phyloP scores from a whole-genome alignment of 2,329 filamentous ascomycete species.

The Knufia fluminis region DNA sequence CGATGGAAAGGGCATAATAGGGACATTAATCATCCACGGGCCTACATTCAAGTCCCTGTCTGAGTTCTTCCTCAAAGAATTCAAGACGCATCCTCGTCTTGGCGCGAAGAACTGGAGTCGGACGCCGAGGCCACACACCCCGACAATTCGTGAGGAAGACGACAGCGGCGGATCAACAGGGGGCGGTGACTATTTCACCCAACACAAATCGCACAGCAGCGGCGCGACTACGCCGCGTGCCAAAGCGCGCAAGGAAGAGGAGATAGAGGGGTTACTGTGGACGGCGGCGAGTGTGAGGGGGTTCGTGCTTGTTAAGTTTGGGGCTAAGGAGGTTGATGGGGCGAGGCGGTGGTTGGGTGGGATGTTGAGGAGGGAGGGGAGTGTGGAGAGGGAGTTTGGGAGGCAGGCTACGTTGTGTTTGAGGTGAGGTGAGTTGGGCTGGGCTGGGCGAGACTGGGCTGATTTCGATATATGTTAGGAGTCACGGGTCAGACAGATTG shows the following conservation, averaged over 20 bases:
- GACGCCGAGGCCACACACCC: conserved; percentile 17
- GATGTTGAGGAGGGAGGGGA: conserved; percentile 68
- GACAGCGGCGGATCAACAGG: neutral
- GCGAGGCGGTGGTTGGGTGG: conserved; percentile 69
- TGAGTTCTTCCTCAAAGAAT: conserved; percentile 69
- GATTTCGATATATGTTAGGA: no score
- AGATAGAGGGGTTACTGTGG: conserved; percentile 59
- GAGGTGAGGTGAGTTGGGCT: conserved; percentile 36
- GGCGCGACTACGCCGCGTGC: neutral
- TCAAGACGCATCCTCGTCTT: conserved; percentile 67
- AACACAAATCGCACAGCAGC: no score
- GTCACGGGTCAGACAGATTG: no score
- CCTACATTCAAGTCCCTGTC: conserved; percentile 57
- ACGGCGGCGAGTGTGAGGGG: conserved; percentile 70
- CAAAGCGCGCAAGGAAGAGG: conserved; percentile 43
- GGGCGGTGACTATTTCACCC: no score
- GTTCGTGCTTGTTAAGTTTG: conserved; percentile 87
- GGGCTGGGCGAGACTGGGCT: no score
- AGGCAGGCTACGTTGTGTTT: conserved; percentile 73
- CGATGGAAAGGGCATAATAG: conserved; percentile 57
- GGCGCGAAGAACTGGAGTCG: conserved; percentile 66
- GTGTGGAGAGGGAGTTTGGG: conserved; percentile 62
- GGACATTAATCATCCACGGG: conserved; percentile 75
- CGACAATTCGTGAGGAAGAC: conserved; percentile 13
- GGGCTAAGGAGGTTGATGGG: conserved; percentile 69